Base-by-base conservation (phyloP, 305 asterid genomes). In the Solanum hybrid region DNA sequence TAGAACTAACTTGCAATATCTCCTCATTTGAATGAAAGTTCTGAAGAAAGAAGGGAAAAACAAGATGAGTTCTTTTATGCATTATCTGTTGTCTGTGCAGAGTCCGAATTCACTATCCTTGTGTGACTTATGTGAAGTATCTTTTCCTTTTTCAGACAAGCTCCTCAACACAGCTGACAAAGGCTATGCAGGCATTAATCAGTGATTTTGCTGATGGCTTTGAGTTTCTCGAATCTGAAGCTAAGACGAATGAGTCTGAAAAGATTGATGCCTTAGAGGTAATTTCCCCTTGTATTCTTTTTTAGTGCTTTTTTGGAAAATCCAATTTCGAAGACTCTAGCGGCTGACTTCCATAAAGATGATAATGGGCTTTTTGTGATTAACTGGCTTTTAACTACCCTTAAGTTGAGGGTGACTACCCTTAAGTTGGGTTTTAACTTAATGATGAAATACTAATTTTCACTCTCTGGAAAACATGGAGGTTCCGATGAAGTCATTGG, bases 241-340 rank as follows among this genome's bases (percentile, higher is more conserved):
- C 93, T 38, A 93, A 92, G 93, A 88, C 93, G 73, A 96, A 94
- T 88, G 97, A 93, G 90, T 92, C 96, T 3, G 99, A 96, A 92
- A 95, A 94, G 92, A 92, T 90, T 75, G 99, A 97, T 90, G 99
- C 99, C 60, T 92, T 97, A 94, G 99, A 97, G 99, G 99, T 97
- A 93, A 89, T 85, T n/a, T 66, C 14, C 40, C 32, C 35, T 77
- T 85, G 29, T 71, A 10, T 76, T 76, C 14, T 46, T 42, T 64
- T 27, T 66, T 36, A 69, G 51, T 76, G 26, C 22, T 12, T 56
- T 17, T 46, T 42, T 10, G 40, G 31, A 11, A 9, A 51, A 56
- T 17, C n/a, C 75, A 56, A 6, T 17, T 85, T 56, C 2, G 7
- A 10, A 29, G 37, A 31, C 46, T 84, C 76, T 31, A 56, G 76